Evolutionary conservation across 2,329 filamentous ascomycete genomes (phyloP).

Genomic region (Escovopsis weberi): DNA sequence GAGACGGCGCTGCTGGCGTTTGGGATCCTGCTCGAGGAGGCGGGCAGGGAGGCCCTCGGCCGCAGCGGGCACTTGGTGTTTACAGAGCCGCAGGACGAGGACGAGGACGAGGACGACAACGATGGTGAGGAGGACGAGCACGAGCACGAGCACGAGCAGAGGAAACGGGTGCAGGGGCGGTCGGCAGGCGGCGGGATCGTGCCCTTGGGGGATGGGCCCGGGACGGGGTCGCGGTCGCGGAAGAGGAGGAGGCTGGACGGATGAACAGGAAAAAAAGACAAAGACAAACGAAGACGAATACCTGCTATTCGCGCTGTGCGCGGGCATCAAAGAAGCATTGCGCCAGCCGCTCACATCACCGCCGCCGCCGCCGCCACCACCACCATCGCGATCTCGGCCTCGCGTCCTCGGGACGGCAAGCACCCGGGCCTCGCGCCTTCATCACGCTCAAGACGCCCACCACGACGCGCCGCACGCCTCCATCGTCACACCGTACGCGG

Average conservation of each 20-base stretch:
- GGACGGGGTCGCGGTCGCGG: not conserved
- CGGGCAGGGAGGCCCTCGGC: conserved; percentile 44
- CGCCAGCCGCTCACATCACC: too few relatives aligned
- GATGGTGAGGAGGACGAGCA: conserved; percentile 1
- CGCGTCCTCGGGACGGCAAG: too few relatives aligned
- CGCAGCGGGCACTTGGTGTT: conserved; percentile 56
- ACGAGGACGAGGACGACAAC: conserved; percentile 1
- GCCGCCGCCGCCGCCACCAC: too few relatives aligned
- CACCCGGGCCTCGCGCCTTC: too few relatives aligned
- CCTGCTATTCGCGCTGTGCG: too few relatives aligned
- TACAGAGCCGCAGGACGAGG: conserved; percentile 24
- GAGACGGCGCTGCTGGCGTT: conserved; percentile 65
- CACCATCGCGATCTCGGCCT: too few relatives aligned
- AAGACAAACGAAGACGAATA: not conserved
- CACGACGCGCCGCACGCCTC: not conserved
- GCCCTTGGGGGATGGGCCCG: too few relatives aligned
- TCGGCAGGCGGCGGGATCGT: too few relatives aligned
- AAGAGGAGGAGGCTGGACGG: not conserved
- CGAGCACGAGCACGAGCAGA: not conserved
- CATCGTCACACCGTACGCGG: not conserved
- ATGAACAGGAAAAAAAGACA: not conserved
- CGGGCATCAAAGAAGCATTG: too few relatives aligned
- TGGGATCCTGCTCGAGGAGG: conserved; percentile 62
- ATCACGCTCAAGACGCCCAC: too few relatives aligned
- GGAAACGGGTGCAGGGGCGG: not conserved